Conservation (phyloP, 164 flowering plant genomes). For the Stephania japonica region DNA sequence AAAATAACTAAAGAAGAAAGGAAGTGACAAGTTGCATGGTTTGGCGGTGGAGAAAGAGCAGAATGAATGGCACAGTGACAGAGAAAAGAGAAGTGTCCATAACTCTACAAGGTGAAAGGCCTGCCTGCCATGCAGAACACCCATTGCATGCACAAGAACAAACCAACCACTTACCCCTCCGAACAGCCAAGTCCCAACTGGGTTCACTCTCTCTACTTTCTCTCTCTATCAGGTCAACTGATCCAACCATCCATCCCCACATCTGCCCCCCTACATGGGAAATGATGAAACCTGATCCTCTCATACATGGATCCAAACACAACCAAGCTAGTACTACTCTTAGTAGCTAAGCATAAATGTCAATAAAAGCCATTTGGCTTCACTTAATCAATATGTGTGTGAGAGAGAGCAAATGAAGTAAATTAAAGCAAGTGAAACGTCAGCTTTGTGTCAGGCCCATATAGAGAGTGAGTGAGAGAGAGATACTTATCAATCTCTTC, state of each 20-base stretch:
- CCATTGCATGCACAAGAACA: conserved; percentile 7
- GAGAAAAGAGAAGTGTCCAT: conserved; percentile 6
- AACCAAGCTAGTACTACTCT: background rate
- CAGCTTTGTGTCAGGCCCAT: conserved; percentile 14
- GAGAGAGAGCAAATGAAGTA: background rate
- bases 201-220: conserved; percentile 25
- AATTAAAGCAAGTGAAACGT: conserved; percentile 2
- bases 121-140: background rate
- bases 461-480: conserved; percentile 8
- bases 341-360: conserved; percentile 12
- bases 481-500: conserved; percentile 2
- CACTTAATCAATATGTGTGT: background rate
- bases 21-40: conserved; percentile 30
- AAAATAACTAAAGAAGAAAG: background rate
- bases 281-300: conserved; percentile 18
- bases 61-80: conserved; percentile 7
- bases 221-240: background rate
- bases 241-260: conserved; percentile 1
- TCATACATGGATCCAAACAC: background rate
- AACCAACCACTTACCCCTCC: conserved; percentile 7
- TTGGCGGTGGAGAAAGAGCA: conserved; percentile 29
- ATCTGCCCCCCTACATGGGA: conserved; percentile 4
- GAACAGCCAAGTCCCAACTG: conserved; percentile 13
- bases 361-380: background rate
- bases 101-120: background rate